Evolutionary conservation across 345 rosid species (phyloP), one percentile per base, ranked within the genome.

Genomic region (Eucalyptus pauciflora): DNA sequence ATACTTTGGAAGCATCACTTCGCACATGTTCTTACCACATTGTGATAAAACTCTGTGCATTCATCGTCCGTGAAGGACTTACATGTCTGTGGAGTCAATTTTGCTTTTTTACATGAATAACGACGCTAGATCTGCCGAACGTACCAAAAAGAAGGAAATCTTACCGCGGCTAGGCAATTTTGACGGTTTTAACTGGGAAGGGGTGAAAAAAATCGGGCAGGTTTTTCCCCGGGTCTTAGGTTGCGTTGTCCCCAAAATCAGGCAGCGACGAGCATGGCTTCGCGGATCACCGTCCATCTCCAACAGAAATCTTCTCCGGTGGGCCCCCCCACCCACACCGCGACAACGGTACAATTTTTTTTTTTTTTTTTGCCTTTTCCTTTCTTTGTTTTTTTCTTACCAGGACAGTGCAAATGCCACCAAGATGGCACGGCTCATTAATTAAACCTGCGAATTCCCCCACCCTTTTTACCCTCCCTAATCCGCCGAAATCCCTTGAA

Each of bases 21-120:
- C 7, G 4, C 45, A 17, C 45, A 33, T 33, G 0, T 17, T 10
- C 0, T 25, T 5, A 17, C 41, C 25, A 4, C 46, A 33, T 10
- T 37, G 25, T 17, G 9, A 69, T 17, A n/a, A 64, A 64, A 64
- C 5, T 64, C 37, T n/a, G 2, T 4, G n/a, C 18, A 29, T 6
- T n/a, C 29, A 10, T 29, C 71, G 17, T 14, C 5, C 4, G 37
- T 1, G 9, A n/a, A 64, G 10, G 33, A n/a, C 3, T 64, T n/a
- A 29, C 31, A 64, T 31, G 76, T 29, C 13, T 29, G 14, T 15
- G 71, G 18, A n/a, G 33, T 64, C 3, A 27, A 29, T 62, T 62
- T 29, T 62, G 69, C 69, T 27, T 64, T 64, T 31, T 64, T 64
- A n/a, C 76, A 7, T n/a, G 37, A 7, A 64, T 29, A n/a, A 4